These are phyloP conservation scores for Trichosporon faecale DNA, from an alignment of 1,284 basidiomycete genomes.

Conservation along the genomic window DNA sequence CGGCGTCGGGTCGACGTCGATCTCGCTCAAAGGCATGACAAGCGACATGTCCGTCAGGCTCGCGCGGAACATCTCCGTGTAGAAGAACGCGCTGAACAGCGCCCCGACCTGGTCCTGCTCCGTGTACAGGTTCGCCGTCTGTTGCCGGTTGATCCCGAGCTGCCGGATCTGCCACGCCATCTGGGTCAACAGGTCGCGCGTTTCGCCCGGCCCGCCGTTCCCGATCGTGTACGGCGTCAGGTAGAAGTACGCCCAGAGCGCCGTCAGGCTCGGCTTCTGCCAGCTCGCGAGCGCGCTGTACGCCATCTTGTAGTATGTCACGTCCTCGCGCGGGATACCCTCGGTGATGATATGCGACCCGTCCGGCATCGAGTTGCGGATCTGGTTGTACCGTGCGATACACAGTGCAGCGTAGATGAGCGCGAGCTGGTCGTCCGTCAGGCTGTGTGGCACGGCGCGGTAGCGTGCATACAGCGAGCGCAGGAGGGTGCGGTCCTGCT, in stretches of 20 bases:
- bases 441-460: slow-evolving; percentile 25
- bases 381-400: slow-evolving; percentile 22
- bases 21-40: slow-evolving; percentile 25
- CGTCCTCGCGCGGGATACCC: slow-evolving; percentile 25
- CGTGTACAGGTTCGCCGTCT: slow-evolving; percentile 28
- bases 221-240: slow-evolving; percentile 26
- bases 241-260: slow-evolving; percentile 32
- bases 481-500: slow-evolving; percentile 11
- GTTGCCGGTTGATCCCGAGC: slow-evolving; percentile 28
- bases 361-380: slow-evolving; percentile 12
- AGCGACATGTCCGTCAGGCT: slow-evolving; percentile 24
- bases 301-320: slow-evolving; percentile 34
- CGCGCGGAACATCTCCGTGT: slow-evolving; percentile 32
- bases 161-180: slow-evolving; percentile 34
- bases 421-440: slow-evolving; percentile 28
- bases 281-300: slow-evolving; percentile 25
- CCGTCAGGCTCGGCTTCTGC: slow-evolving; percentile 26
- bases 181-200: slow-evolving; percentile 25
- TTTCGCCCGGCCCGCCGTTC: slow-evolving; percentile 28
- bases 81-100: slow-evolving; percentile 29
- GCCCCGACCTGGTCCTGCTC: slow-evolving; percentile 26
- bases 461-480: slow-evolving; percentile 25
- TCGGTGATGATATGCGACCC: not conserved
- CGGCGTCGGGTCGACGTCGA: slow-evolving; percentile 28
- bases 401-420: slow-evolving; percentile 30